phyloP scores from a whole-genome alignment of 2,329 filamentous ascomycete species.

The Dendrostoma leiphaemia region DNA sequence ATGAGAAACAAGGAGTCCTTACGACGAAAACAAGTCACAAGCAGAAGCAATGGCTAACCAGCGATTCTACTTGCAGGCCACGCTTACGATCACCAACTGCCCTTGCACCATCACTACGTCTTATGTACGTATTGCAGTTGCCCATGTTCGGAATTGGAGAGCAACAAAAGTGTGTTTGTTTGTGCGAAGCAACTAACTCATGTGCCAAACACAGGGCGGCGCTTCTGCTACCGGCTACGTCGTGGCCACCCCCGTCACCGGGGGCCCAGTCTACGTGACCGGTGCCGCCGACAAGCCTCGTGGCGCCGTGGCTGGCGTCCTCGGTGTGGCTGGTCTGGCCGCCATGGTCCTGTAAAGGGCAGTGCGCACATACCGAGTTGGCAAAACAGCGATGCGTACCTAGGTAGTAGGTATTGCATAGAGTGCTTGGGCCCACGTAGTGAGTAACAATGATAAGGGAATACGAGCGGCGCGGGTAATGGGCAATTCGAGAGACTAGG shows the following conservation, averaged over 20 bases:
- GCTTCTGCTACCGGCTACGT: constrained; percentile 19
- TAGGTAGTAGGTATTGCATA: neutral
- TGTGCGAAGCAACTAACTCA: neutral
- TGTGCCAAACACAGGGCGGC: constrained; percentile 9
- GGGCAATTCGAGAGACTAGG: too few species aligned
- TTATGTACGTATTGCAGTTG: neutral
- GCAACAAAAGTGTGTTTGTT: neutral
- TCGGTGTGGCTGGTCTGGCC: neutral
- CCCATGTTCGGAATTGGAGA: too few species aligned
- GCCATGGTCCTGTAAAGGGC: constrained; percentile 29
- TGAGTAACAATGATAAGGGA: too few species aligned
- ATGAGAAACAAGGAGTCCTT: too few species aligned
- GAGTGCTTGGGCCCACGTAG: neutral
- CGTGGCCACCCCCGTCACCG: constrained; percentile 20
- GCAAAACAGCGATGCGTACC: neutral
- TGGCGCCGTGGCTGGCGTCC: constrained; percentile 1
- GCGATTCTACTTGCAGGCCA: too few species aligned
- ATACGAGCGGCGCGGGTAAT: too few species aligned
- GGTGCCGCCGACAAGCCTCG: constrained; percentile 22
- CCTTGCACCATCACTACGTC: constrained; percentile 43
- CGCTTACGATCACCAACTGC: constrained; percentile 56
- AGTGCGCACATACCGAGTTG: neutral
- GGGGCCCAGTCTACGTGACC: constrained; percentile 26
- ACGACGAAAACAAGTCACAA: too few species aligned
- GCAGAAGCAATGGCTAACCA: too few species aligned